Evolutionary conservation across 768 basidiomycete species (phyloP).

Genomic region (Porphyrellus cyaneotinctus): DNA sequence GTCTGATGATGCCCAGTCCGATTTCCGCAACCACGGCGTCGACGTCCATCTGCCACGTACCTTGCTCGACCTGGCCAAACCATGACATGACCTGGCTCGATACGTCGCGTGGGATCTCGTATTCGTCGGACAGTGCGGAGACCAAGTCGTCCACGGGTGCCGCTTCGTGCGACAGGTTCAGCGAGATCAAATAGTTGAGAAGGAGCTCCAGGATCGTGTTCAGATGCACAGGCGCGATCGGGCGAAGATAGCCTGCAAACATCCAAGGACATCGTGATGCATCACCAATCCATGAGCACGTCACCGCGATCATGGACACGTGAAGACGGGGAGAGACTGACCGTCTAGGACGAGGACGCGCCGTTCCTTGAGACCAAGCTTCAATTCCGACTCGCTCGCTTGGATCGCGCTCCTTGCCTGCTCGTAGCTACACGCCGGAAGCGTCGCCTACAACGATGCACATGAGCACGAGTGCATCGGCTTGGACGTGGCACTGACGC

Average conservation of each 20-base stretch:
- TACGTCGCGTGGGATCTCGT: slow-evolving; percentile 62
- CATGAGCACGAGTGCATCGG: not conserved
- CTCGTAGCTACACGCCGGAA: slow-evolving; percentile 48
- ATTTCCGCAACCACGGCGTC: slow-evolving; percentile 64
- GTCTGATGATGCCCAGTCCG: slow-evolving; percentile 69
- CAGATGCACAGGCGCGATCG: slow-evolving; percentile 65
- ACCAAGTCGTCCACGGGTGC: slow-evolving; percentile 58
- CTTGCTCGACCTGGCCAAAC: slow-evolving; percentile 64
- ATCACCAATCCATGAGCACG: too few species aligned
- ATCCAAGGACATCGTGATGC: too few species aligned
- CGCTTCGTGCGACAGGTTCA: slow-evolving; percentile 47
- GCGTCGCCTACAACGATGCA: slow-evolving; percentile 26
- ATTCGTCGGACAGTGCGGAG: slow-evolving; percentile 61
- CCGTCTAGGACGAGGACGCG: slow-evolving; percentile 74
- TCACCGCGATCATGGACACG: too few species aligned
- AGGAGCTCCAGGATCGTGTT: slow-evolving; percentile 68
- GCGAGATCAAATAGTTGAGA: slow-evolving; percentile 68
- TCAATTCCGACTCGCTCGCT: slow-evolving; percentile 76
- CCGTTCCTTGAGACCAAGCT: slow-evolving; percentile 55
- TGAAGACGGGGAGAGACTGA: slow-evolving; percentile 22
- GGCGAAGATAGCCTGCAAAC: slow-evolving; percentile 61
- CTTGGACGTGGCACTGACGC: slow-evolving; percentile 18
- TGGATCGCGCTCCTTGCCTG: slow-evolving; percentile 66
- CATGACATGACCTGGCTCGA: slow-evolving; percentile 71
- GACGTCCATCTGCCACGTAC: slow-evolving; percentile 64